phyloP scores from a whole-genome alignment of 225 moss, liverwort and hornwort species.

The Straminergon stramineum region DNA sequence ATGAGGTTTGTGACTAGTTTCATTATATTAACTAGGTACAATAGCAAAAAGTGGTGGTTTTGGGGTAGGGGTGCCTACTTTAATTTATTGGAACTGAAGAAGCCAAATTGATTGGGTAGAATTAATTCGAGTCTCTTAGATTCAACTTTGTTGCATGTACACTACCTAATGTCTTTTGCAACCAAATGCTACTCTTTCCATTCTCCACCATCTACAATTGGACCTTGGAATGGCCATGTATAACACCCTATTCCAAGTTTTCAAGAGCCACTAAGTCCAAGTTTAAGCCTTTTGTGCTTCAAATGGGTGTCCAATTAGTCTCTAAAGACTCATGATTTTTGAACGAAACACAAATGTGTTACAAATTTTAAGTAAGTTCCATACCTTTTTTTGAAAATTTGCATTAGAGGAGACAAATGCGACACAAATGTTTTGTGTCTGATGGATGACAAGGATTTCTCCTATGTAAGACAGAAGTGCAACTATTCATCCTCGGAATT shows the following conservation, averaged over 20 bases:
- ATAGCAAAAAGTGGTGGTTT: not conserved
- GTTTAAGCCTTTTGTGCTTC: not conserved
- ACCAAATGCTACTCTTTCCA: not conserved
- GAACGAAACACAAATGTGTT: not conserved
- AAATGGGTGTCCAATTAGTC: not conserved
- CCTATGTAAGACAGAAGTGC: too few species aligned
- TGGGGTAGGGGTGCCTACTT: accelerated
- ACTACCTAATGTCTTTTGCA: accelerated
- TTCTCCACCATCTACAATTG: not conserved
- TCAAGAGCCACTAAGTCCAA: not conserved
- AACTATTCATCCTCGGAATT: too few species aligned
- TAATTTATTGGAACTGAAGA: too few species aligned
- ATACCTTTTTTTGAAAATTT: not conserved
- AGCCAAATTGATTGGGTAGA: accelerated
- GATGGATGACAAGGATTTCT: too few species aligned
- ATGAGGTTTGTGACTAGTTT: too few species aligned
- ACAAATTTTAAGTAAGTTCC: not conserved
- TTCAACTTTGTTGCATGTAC: not conserved
- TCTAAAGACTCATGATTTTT: accelerated
- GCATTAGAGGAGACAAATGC: not conserved
- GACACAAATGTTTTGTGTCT: too few species aligned
- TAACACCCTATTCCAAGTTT: not conserved
- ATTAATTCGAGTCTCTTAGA: not conserved
- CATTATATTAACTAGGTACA: not conserved
- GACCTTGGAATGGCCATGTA: not conserved